phyloP scores from a whole-genome alignment of 805 yeast genomes.

The Candida pini region DNA sequence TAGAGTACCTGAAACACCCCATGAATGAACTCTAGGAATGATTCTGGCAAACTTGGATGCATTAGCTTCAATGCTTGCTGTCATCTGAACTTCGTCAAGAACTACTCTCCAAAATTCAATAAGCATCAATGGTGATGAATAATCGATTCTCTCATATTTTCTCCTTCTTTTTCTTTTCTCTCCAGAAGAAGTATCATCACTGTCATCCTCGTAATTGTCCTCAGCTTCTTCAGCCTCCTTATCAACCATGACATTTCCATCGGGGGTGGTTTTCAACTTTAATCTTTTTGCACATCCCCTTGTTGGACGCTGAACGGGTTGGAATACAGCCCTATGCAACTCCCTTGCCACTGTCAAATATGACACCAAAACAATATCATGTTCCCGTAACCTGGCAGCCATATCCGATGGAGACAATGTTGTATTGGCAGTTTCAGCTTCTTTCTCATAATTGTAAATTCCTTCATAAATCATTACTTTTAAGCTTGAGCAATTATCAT shows the following conservation, averaged over 20 bases:
- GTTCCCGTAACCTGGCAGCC: constrained; percentile 49
- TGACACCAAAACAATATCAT: constrained; percentile 78
- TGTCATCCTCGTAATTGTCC: constrained; percentile 20
- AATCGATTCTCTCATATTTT: constrained; percentile 37
- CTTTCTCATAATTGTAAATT: constrained; percentile 26
- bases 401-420: constrained; percentile 28
- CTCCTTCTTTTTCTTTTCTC: background rate
- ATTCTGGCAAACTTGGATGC: constrained; percentile 77
- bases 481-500: constrained; percentile 50
- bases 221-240: constrained; percentile 2
- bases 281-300: constrained; percentile 32
- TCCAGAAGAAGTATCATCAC: constrained; percentile 5
- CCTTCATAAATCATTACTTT: constrained; percentile 65
- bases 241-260: constrained; percentile 3
- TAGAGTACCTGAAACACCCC: constrained; percentile 98
- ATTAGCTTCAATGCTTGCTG: constrained; percentile 63
- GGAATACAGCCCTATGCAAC: constrained; percentile 70
- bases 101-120: constrained; percentile 86
- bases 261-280: constrained; percentile 2
- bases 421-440: constrained; percentile 25
- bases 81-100: constrained; percentile 94
- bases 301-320: constrained; percentile 49
- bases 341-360: constrained; percentile 69
- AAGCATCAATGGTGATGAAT: constrained; percentile 76
- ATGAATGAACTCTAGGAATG: constrained; percentile 80